A percentile compares a stretch with the other conserved stretches of the same genome.
These are phyloP conservation scores for Pestalotiopsis fici DNA, from an alignment of 2,329 filamentous ascomycete species.

Conservation along the genomic window DNA sequence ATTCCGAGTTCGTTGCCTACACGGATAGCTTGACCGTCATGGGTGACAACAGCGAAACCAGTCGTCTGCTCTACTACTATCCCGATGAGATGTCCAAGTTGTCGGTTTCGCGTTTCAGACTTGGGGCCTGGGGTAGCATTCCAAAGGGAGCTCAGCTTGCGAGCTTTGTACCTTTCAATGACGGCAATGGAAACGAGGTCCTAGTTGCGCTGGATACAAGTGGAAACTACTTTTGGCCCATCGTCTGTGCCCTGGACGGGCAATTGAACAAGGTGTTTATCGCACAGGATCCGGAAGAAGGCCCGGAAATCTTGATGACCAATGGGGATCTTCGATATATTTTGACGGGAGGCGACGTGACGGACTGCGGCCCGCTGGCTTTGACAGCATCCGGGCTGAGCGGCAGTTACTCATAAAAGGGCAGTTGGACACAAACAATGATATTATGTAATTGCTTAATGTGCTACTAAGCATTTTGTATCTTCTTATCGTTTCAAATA, in stretches of 20 bases:
- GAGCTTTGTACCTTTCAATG: neutral
- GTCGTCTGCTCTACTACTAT: conserved; percentile 3
- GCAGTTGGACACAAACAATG: neutral
- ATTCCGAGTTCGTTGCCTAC: neutral
- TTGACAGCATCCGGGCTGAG: neutral
- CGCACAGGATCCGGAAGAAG: neutral
- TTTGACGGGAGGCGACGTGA: neutral
- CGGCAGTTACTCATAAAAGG: neutral
- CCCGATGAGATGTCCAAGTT: neutral
- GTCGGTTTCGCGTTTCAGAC: neutral
- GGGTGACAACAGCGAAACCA: neutral
- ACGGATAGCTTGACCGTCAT: neutral
- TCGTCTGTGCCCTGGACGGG: neutral
- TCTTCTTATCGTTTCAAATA: no score
- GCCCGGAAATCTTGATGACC: neutral
- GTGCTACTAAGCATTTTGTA: no score
- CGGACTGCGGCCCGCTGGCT: neutral
- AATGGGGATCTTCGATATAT: conserved; percentile 1
- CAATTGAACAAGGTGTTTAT: neutral
- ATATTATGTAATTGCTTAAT: no score
- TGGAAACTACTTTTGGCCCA: neutral
- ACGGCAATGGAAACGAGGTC: neutral
- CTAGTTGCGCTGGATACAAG: neutral
- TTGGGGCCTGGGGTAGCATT: neutral
- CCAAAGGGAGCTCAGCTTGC: neutral